phyloP scores from a whole-genome alignment of 352 stramenopile genomes.

The Phytophthora pseudosyringae region DNA sequence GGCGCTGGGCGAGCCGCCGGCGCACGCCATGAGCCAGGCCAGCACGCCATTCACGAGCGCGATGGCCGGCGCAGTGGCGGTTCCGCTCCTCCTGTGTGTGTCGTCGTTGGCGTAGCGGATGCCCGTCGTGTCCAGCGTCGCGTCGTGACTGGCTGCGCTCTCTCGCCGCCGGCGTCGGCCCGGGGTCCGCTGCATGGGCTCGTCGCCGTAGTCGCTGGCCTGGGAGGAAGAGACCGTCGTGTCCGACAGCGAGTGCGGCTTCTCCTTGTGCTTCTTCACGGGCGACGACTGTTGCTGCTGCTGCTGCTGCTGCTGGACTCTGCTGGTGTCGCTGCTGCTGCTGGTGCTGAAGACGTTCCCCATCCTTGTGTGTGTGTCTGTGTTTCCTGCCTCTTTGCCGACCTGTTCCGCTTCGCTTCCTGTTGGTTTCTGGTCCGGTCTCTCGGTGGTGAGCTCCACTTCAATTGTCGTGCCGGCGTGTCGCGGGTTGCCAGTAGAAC shows the following conservation, averaged over 20 bases:
- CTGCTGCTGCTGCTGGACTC: neutral
- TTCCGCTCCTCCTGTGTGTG: constrained; percentile 1
- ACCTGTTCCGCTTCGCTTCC: constrained; percentile 3
- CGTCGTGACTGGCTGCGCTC: neutral
- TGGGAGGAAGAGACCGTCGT: constrained; percentile 52
- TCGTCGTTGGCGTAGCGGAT: constrained; percentile 1
- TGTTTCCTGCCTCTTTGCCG: neutral
- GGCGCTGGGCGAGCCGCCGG: constrained; percentile 1
- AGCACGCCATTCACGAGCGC: constrained; percentile 20
- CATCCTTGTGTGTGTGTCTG: constrained; percentile 10
- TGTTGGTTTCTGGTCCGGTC: constrained; percentile 16
- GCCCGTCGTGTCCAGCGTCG: constrained; percentile 6
- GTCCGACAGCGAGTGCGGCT: constrained; percentile 62
- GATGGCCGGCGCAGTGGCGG: neutral
- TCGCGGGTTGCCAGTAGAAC: constrained; percentile 36
- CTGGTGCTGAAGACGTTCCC: constrained; percentile 35
- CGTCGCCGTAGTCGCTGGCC: constrained; percentile 42
- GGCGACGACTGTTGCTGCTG: constrained; percentile 1
- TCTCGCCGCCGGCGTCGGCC: constrained; percentile 27
- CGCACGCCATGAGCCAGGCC: constrained; percentile 26
- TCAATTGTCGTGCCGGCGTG: constrained; percentile 24
- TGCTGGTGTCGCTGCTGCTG: constrained; percentile 8
- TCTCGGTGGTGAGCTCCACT: neutral
- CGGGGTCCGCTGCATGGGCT: constrained; percentile 8
- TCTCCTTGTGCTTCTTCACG: constrained; percentile 19